Percentiles rank a stretch among this genome's conserved stretches.
Evolutionary conservation across 2,329 filamentous ascomycete genomes (phyloP).

Genomic region (Endoconidiophora laricicola): DNA sequence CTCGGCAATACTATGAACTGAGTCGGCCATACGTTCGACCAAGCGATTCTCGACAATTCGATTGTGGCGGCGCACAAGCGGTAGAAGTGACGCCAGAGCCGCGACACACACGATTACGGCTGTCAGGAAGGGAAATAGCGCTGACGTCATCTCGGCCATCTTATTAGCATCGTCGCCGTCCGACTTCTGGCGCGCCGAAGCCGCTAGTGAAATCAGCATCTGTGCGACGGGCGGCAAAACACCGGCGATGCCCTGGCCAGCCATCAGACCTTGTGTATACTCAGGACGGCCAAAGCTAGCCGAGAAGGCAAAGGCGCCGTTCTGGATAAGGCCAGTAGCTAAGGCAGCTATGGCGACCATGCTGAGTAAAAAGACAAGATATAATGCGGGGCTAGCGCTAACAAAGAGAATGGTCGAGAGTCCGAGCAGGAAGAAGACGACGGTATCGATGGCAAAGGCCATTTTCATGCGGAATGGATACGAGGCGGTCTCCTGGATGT

Average conservation of each 20-base stretch:
- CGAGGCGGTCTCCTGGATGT: slow-evolving; percentile 64
- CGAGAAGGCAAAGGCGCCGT: slow-evolving; percentile 85
- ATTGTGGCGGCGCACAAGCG: slow-evolving; percentile 48
- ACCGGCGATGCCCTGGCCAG: slow-evolving; percentile 79
- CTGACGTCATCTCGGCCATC: slow-evolving; percentile 41
- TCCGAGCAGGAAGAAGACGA: slow-evolving; percentile 60
- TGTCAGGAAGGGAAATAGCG: slow-evolving; percentile 81
- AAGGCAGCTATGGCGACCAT: slow-evolving; percentile 68
- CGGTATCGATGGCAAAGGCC: slow-evolving; percentile 61
- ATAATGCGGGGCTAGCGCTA: slow-evolving; percentile 41
- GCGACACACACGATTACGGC: slow-evolving; percentile 59
- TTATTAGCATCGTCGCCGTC: slow-evolving; percentile 20
- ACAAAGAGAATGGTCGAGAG: slow-evolving; percentile 59
- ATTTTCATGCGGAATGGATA: slow-evolving; percentile 75
- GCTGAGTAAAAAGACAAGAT: slow-evolving; percentile 66
- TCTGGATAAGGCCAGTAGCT: slow-evolving; percentile 76
- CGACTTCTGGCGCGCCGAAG: slow-evolving; percentile 18
- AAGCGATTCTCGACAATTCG: slow-evolving; percentile 33
- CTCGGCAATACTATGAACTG: slow-evolving; percentile 34
- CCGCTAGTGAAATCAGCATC: slow-evolving; percentile 58
- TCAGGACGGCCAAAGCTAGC: slow-evolving; percentile 69
- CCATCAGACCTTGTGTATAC: slow-evolving; percentile 95
- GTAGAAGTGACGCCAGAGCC: slow-evolving; percentile 57
- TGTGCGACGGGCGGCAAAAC: slow-evolving; percentile 79
- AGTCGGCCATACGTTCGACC: slow-evolving; percentile 31